Evolutionary conservation across 805 yeast genomes (phyloP).

Genomic region (Saturnispora bothae): DNA sequence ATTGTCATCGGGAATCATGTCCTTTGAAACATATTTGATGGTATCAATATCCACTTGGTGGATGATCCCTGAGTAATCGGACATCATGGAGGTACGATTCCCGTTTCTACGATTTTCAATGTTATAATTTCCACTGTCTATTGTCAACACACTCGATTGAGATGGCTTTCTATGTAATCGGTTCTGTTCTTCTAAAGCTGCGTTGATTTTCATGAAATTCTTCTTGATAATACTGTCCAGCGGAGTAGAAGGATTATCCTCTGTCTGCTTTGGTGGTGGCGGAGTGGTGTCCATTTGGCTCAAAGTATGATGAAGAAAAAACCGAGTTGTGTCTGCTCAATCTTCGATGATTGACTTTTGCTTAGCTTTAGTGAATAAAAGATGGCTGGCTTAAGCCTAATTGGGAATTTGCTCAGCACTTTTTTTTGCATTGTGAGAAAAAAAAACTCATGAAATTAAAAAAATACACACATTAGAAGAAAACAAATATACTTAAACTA

Average conservation of each 20-base stretch:
- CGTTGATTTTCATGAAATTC: slow-evolving; percentile 1
- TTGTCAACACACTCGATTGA: background rate
- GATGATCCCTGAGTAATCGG: slow-evolving; percentile 30
- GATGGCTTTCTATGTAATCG: background rate
- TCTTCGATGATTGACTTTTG: no score
- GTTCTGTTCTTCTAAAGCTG: slow-evolving; percentile 1
- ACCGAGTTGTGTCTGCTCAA: no score
- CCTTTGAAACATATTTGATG: slow-evolving; percentile 22
- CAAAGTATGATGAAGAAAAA: no score
- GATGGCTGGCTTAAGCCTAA: slow-evolving; percentile 4
- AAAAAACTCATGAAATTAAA: no score
- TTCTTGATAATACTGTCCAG: background rate
- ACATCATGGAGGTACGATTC: slow-evolving; percentile 24
- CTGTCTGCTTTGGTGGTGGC: no score
- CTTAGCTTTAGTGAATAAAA: background rate
- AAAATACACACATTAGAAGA: no score
- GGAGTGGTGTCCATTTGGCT: no score
- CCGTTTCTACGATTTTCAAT: slow-evolving; percentile 9
- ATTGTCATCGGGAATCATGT: slow-evolving; percentile 2
- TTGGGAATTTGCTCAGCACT: slow-evolving; percentile 2
- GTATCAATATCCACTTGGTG: slow-evolving; percentile 28
- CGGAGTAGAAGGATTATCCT: background rate
- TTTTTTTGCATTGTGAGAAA: no score
- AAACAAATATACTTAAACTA: no score
- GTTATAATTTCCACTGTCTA: background rate